Conservation (phyloP, 352 stramenopile species). For the Globisporangium megalacanthum region DNA sequence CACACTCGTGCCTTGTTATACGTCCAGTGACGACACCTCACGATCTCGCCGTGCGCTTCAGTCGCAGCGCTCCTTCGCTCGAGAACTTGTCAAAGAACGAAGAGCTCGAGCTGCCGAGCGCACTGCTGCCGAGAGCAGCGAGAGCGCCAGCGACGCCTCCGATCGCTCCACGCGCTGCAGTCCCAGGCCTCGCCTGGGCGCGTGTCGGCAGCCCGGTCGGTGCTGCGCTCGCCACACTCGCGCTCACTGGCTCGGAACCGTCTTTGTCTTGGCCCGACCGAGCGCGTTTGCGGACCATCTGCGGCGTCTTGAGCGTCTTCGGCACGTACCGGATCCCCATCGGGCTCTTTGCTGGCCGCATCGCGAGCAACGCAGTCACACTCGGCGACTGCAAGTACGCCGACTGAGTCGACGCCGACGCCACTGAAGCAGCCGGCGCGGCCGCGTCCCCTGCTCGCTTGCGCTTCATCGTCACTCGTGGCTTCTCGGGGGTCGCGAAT, state of each 20-base stretch:
- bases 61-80: constrained; percentile 47
- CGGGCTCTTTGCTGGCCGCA: constrained; percentile 17
- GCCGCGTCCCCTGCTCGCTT: constrained; percentile 18
- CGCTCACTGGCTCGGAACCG: background rate
- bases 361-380: constrained; percentile 14
- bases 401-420: background rate
- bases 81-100: constrained; percentile 77
- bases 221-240: constrained; percentile 4
- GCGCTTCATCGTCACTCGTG: constrained; percentile 15
- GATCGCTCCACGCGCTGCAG: constrained; percentile 27
- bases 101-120: constrained; percentile 17
- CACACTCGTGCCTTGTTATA: background rate
- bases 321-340: constrained; percentile 17
- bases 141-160: constrained; percentile 25
- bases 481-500: constrained; percentile 28
- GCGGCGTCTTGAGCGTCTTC: constrained; percentile 16
- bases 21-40: constrained; percentile 4
- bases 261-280: constrained; percentile 7
- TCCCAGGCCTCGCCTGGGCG: constrained; percentile 8
- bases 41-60: constrained; percentile 27
- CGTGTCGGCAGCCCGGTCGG: constrained; percentile 24
- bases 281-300: constrained; percentile 9
- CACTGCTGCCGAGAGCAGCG: background rate
- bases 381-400: constrained; percentile 13
- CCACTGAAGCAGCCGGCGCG: background rate